Base-by-base conservation (phyloP, 495 filamentous ascomycete species). In the Amphirosellinia nigrospora region DNA sequence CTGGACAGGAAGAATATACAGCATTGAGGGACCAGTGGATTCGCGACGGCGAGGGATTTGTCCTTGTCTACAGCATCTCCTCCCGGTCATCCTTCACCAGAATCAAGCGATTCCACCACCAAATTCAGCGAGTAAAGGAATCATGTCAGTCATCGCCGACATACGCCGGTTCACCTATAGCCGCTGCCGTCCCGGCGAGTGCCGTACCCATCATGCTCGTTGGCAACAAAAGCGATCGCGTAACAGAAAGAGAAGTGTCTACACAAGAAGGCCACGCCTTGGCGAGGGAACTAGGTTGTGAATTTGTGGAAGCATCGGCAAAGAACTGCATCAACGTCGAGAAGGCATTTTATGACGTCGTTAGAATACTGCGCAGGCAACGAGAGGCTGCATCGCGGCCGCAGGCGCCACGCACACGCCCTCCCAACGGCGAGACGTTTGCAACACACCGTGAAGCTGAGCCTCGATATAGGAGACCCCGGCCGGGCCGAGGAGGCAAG, bases 251-350 rank as follows among this genome's bases (percentile, higher is more conserved):
- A 64, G 96, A 97, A 70, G 96, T 99, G 9, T 97, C 94, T 1
- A 96, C 94, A 34, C 96, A 99, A 78, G 96, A 99, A 82, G 96
- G 96, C 5, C 92, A 93, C 69, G 93, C 93, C 30, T 81, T 98
- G 23, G 96, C 96, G 46, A 92, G 93, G 76, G 93, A 97, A 76
- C 85, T 99, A 43, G 93, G 93, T 61, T 99, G 96, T 80, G 96
- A 98, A 70, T 99, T 98, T 75, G 94, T 98, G 68, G 96, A 98
- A 80, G 96, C 96, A 6, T 98, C 95, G 16, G 96, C 96, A n/a
- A 98, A 98, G 84, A 97, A 97, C 77, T 98, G 96, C 84, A 93
- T 98, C 83, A 98, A 99, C 76, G 96, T 99, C 32, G 96, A 99
- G 78, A 97, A 95, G 84, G 96, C 96, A 3, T 99, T 99, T 78